Evolutionary conservation across 257 asterid genomes (phyloP), one percentile per base, ranked within the genome.

Genomic region (Salvia splendens): DNA sequence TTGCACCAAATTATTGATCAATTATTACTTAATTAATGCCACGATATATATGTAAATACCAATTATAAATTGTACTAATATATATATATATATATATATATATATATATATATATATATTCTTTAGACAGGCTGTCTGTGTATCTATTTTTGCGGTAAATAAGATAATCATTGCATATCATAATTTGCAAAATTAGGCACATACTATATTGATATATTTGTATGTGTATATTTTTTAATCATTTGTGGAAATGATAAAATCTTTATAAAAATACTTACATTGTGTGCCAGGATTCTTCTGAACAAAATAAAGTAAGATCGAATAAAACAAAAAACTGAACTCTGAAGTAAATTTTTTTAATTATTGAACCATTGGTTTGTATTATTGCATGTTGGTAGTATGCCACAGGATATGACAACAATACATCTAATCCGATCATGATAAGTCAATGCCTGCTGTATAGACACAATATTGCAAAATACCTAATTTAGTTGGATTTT

Each of bases 1-100:
- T 54, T 12, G 66, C 50, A 57, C 64, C 67, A 75, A 57, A 77
- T 71, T 71, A 75, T 62, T 66, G 67, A 64, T 65, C 78, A 74
- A 79, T 79, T 79, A 79, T 79, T 74, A 78, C 68, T 61, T 54
- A 12, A 46, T 67, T 33, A 45, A 48, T 48, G 17, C 15, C 38
- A 24, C 43, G 30, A 50, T 40, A 55, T 61, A 62, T 33, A 20
- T 48, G 4, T 56, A 12, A 5, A 6, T 46, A 30, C 61, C 33
- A 15, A 12, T 40, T 33, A 24, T 51, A 38, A 24, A 24, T 24
- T 43, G 12, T 50, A 49, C 32, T 6, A 6, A n/a, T 3, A 11
- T 46, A 38, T 38, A 38, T 38, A 9, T 9, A 5, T 1, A 5
- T 9, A 3, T 5, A 12, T 30, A 20, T 14, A 35, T 16, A 30